A percentile compares a stretch with the other conserved stretches of the same genome.
Evolutionary conservation across 2,329 filamentous ascomycete species (phyloP).

Genomic region (Gyromitra esculenta): DNA sequence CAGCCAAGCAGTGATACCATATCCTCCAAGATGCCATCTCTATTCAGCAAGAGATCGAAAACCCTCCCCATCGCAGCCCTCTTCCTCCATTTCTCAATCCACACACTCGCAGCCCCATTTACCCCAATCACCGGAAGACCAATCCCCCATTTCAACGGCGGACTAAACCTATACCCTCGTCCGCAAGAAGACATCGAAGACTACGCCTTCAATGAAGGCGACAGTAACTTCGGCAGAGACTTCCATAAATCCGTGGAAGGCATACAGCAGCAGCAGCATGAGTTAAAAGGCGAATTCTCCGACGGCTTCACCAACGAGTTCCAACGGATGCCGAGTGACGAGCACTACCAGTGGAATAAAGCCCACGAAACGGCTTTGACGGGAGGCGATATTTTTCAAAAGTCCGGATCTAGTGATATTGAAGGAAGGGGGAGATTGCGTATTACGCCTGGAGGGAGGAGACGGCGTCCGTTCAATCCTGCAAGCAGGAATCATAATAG

Average conservation of each 20-base stretch:
- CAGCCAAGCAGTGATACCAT: neutral
- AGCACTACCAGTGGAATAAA: neutral
- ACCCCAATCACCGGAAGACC: neutral
- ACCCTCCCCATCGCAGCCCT: neutral
- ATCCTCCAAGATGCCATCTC: conserved; percentile 13
- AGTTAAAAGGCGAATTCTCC: conserved; percentile 5
- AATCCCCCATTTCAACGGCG: neutral
- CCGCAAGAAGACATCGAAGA: neutral
- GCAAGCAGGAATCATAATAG: neutral
- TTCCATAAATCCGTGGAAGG: neutral
- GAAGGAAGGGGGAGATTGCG: conserved; percentile 2
- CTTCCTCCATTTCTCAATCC: neutral
- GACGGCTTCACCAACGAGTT: neutral
- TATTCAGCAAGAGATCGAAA: neutral
- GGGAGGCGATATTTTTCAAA: neutral
- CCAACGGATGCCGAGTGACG: neutral
- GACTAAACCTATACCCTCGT: conserved; percentile 16
- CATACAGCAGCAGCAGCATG: neutral
- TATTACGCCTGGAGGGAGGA: neutral
- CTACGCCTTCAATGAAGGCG: neutral
- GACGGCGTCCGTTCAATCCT: neutral
- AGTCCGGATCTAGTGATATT: neutral
- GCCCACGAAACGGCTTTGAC: neutral
- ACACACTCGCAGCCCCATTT: conserved; percentile 1
- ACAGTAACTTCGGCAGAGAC: neutral